These are phyloP conservation scores for Spergularia bocconei DNA, from an alignment of 148 eudicot species.

Conservation along the genomic window DNA sequence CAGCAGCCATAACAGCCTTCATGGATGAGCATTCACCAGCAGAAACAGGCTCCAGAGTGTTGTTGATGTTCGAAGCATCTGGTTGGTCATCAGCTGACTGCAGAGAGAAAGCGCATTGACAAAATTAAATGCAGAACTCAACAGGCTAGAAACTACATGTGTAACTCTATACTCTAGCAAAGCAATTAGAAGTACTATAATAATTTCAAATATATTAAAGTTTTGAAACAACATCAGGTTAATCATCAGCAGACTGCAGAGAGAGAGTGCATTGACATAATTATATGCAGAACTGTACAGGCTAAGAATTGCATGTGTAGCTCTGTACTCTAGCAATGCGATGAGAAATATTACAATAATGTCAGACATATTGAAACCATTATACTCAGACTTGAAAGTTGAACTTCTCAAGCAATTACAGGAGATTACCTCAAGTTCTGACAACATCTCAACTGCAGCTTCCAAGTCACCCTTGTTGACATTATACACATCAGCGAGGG, in stretches of 20 bases:
- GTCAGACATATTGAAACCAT: not conserved
- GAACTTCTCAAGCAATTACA: not conserved
- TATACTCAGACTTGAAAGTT: not conserved
- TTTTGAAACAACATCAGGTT: constrained; percentile 34
- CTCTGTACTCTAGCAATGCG: no score
- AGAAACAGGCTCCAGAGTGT: constrained; percentile 39
- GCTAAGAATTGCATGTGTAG: not conserved
- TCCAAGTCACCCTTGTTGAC: constrained; percentile 73
- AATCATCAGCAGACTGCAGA: constrained; percentile 45
- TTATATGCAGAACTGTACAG: not conserved
- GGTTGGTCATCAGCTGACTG: constrained; percentile 54
- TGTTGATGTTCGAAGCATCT: constrained; percentile 46
- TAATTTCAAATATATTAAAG: not conserved
- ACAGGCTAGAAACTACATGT: not conserved
- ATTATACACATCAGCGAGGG: constrained; percentile 65
- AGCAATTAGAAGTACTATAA: not conserved
- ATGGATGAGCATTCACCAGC: constrained; percentile 39
- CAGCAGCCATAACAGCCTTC: constrained; percentile 36
- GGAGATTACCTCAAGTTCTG: constrained; percentile 63
- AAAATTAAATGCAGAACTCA: not conserved
- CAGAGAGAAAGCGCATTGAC: not conserved
- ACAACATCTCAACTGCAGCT: constrained; percentile 74
- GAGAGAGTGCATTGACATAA: not conserved
- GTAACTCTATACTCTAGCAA: no score
- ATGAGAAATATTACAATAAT: not conserved